A percentile compares a stretch with the other conserved stretches of the same genome.
These are phyloP conservation scores for Nosema muscidifuracis DNA, from an alignment of 371 early-diverging fungal genomes.

Conservation along the genomic window DNA sequence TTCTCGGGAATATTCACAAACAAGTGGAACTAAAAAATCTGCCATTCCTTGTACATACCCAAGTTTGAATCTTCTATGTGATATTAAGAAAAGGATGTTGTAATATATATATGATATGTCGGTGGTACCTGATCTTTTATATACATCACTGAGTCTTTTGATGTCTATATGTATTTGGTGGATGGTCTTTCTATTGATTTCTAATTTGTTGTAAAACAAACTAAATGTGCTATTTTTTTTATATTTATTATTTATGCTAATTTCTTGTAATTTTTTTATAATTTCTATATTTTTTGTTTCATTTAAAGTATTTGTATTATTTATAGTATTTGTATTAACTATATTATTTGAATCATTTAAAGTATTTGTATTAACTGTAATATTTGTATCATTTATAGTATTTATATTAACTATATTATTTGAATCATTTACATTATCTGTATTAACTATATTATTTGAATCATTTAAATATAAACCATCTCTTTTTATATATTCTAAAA, in stretches of 20 bases:
- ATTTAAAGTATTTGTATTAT: background rate
- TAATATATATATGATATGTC: constrained; percentile 47
- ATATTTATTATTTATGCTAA: background rate
- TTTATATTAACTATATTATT: no score
- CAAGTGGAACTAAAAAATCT: constrained; percentile 87
- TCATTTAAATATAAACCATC: no score
- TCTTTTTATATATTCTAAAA: background rate
- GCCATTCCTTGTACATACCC: constrained; percentile 98
- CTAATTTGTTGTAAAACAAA: background rate
- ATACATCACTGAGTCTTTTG: constrained; percentile 28
- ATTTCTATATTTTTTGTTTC: background rate
- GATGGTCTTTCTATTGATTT: constrained; percentile 10
- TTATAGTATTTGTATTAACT: background rate
- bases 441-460: no score
- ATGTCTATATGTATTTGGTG: constrained; percentile 59
- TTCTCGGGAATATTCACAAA: constrained; percentile 52
- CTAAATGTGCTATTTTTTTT: background rate
- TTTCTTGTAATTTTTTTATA: no score
- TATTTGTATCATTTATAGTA: no score
- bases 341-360: background rate
- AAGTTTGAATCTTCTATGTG: constrained; percentile 70
- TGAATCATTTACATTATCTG: no score
- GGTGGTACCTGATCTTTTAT: background rate
- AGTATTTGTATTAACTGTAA: no score
- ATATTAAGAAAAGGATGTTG: constrained; percentile 47